Conservation (phyloP, 2,329 filamentous ascomycete genomes). For the Colletotrichum noveboracense region DNA sequence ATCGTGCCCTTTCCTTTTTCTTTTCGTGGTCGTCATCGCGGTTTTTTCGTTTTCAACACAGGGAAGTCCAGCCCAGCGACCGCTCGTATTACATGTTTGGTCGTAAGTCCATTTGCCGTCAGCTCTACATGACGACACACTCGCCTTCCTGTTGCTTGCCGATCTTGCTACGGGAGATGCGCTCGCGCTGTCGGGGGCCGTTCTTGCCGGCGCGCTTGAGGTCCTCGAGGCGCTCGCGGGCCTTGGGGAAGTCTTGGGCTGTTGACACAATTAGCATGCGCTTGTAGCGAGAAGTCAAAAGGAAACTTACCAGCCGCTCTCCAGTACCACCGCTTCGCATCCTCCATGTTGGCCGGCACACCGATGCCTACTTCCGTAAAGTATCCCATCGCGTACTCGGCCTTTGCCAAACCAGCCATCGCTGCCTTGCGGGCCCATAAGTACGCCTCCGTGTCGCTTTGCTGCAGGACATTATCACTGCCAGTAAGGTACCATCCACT, state of each 20-base stretch:
- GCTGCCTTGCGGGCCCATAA: slow-evolving; percentile 96
- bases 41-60: not conserved
- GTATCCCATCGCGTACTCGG: slow-evolving; percentile 98
- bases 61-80: not conserved
- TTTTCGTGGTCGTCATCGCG: not conserved
- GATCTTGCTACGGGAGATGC: slow-evolving; percentile 81
- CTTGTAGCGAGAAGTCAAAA: not conserved
- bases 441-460: slow-evolving; percentile 95
- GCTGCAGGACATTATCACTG: slow-evolving; percentile 82
- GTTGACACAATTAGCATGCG: slow-evolving; percentile 30
- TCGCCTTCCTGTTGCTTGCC: slow-evolving; percentile 88
- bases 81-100: not conserved
- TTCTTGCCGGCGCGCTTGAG: slow-evolving; percentile 76
- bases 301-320: slow-evolving; percentile 84
- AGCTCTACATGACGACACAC: slow-evolving; percentile 78
- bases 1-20: not conserved
- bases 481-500: slow-evolving; percentile 97
- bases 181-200: slow-evolving; percentile 74
- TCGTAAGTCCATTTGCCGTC: not conserved
- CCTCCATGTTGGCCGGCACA: slow-evolving; percentile 82
- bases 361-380: slow-evolving; percentile 97
- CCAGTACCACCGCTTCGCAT: slow-evolving; percentile 98
- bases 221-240: slow-evolving; percentile 89
- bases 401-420: slow-evolving; percentile 85
- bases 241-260: slow-evolving; percentile 96